These are phyloP conservation scores for Silene noctiflora DNA, from an alignment of 179 eudicot genomes.

Conservation along the genomic window DNA sequence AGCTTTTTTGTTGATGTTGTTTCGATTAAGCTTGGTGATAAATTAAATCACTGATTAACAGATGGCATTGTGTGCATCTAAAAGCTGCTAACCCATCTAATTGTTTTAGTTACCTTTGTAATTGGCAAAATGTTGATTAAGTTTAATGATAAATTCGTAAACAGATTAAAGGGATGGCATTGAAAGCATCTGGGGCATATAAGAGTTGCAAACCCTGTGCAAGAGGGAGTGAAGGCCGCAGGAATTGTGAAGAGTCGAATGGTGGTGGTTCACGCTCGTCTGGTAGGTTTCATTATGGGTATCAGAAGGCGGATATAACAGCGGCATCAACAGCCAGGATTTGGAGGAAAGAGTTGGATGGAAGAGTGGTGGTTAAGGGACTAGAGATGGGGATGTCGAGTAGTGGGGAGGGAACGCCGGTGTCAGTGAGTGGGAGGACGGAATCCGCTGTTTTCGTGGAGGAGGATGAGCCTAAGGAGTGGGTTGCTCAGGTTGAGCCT, in stretches of 20 bases:
- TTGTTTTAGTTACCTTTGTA: background rate
- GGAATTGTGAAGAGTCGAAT: conserved; percentile 21
- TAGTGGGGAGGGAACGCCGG: conserved; percentile 45
- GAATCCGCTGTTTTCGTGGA: conserved; percentile 66
- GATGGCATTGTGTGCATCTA: no score
- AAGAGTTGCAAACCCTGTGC: conserved; percentile 50
- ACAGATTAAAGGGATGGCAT: conserved; percentile 84
- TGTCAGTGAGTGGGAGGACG: conserved; percentile 65
- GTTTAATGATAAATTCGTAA: background rate
- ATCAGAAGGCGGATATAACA: conserved; percentile 47
- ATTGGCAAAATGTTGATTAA: no score
- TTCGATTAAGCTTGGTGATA: no score
- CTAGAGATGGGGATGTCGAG: conserved; percentile 34
- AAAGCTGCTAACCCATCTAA: background rate
- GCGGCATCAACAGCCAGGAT: conserved; percentile 25
- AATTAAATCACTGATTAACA: no score
- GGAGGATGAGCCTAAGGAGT: conserved; percentile 86
- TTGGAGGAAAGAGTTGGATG: conserved; percentile 88
- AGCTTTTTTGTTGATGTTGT: background rate
- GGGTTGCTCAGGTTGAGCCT: conserved; percentile 97
- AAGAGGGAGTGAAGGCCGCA: conserved; percentile 18
- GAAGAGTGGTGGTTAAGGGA: conserved; percentile 56
- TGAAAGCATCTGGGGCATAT: conserved; percentile 80
- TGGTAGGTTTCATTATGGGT: conserved; percentile 59
- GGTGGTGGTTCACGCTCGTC: conserved; percentile 31